Conservation (phyloP, 2,329 filamentous ascomycete species). For the Hypocrella siamensis region DNA sequence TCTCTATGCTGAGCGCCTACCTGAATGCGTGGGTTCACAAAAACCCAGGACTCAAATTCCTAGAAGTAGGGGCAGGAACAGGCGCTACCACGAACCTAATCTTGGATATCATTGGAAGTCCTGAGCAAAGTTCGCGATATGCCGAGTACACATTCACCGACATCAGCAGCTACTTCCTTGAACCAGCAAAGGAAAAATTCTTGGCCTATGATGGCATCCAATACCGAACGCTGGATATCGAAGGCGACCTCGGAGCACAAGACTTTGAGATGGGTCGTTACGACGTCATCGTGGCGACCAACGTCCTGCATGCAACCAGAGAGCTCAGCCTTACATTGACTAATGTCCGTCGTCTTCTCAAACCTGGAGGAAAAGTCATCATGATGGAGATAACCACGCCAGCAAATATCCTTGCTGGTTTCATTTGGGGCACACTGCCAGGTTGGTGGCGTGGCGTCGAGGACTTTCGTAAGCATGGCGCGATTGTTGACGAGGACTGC, state of each 20-base stretch:
- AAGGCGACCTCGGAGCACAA: conserved; percentile 11
- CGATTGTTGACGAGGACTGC: neutral
- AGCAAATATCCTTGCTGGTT: neutral
- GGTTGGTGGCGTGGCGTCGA: conserved; percentile 2
- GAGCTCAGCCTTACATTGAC: conserved; percentile 2
- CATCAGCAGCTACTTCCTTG: neutral
- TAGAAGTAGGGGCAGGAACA: no score
- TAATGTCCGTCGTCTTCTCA: conserved; percentile 4
- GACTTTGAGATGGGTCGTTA: conserved; percentile 14
- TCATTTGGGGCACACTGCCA: conserved; percentile 2
- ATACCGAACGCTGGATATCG: conserved; percentile 7
- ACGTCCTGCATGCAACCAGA: conserved; percentile 21
- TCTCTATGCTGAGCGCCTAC: no score
- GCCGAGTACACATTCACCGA: neutral
- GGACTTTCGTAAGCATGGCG: neutral
- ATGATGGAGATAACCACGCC: conserved; percentile 2
- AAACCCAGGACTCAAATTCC: no score
- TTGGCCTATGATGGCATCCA: neutral
- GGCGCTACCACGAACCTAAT: no score
- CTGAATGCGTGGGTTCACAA: no score
- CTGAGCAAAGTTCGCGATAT: no score
- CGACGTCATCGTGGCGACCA: conserved; percentile 21
- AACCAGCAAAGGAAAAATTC: neutral
- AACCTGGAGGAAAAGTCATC: conserved; percentile 4
- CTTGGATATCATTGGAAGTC: no score